Evolutionary conservation across 1,284 basidiomycete genomes (phyloP), one percentile per base, ranked within the genome.

Genomic region (Trichosporon ovoides): DNA sequence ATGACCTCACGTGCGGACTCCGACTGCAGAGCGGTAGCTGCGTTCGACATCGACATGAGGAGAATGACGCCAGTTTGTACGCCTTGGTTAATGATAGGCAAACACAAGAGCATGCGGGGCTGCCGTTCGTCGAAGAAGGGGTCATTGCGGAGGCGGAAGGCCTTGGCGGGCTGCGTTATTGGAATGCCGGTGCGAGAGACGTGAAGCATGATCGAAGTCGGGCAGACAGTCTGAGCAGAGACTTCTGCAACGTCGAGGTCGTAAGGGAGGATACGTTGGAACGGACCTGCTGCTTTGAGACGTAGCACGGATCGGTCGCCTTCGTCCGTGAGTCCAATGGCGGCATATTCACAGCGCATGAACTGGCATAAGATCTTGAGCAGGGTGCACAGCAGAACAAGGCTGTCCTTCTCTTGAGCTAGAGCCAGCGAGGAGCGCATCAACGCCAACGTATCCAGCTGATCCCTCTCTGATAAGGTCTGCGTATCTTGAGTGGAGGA

Each of bases 361-460:
- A 71, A 68, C 59, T 75, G 70, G 43, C 68, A 69, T 20, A 72
- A 58, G 2, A 69, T 68, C 10, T 66, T 59, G 24, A 73, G 61
- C 7, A 75, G 55, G 0, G 68, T 68, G 51, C 66, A 66, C 19
- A 72, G 58, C 10, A 72, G 54, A 7, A 67, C 62, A 11, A 66
- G 58, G 4, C 69, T 68, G 54, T 75, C 70, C 52, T 66, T 64
- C 43, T 73, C 68, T 38, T 64, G 64, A 0, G 73, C 73, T 0
- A 75, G 60, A 0, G 67, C 64, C 1, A 75, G 58, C 3, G 72
- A 70, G 1, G 71, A 68, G 10, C 71, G 56, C 65, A 75, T 70
- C 6, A 75, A 53, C 43, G 62, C 49, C 11, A 64, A 33, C 9
- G 59, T 61, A 31, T 64, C 62, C 1, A 64, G 59, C 31, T 55